phyloP scores from a whole-genome alignment of 2,329 filamentous ascomycete species.

The Alternaria sp. region DNA sequence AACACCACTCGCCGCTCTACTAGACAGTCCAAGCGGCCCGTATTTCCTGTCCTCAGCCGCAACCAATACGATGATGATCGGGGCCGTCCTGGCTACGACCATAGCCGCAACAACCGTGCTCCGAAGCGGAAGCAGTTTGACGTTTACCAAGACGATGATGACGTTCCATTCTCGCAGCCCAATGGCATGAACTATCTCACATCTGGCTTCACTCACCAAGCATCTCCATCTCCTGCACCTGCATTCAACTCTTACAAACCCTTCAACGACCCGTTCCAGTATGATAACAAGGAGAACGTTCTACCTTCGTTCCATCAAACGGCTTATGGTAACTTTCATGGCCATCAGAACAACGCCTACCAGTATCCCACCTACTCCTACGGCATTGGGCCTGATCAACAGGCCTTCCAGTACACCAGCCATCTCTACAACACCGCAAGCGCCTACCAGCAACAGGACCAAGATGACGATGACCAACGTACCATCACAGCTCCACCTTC shows the following conservation, averaged over 20 bases:
- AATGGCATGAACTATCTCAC: slow-evolving; percentile 44
- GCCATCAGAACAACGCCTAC: slow-evolving; percentile 29
- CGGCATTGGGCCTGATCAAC: slow-evolving; percentile 37
- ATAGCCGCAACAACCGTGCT: slow-evolving; percentile 33
- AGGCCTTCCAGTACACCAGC: slow-evolving; percentile 32
- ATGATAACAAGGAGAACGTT: slow-evolving; percentile 45
- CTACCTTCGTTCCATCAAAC: slow-evolving; percentile 31
- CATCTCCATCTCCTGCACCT: slow-evolving; percentile 33
- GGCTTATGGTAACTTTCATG: slow-evolving; percentile 32
- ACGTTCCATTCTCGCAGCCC: slow-evolving; percentile 40
- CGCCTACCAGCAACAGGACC: slow-evolving; percentile 34
- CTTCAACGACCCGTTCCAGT: slow-evolving; percentile 36
- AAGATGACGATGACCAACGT: slow-evolving; percentile 42
- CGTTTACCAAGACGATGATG: slow-evolving; percentile 49
- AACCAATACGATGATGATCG: slow-evolving; percentile 41
- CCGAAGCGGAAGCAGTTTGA: slow-evolving; percentile 48
- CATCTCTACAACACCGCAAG: slow-evolving; percentile 30
- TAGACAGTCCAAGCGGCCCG: slow-evolving; percentile 34
- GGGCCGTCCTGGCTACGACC: slow-evolving; percentile 40
- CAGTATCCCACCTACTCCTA: slow-evolving; percentile 39
- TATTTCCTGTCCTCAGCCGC: slow-evolving; percentile 24
- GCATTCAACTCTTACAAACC: slow-evolving; percentile 35
- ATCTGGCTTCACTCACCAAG: slow-evolving; percentile 36
- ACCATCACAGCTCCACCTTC: slow-evolving; percentile 47
- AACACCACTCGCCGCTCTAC: slow-evolving; percentile 38